Base-by-base conservation (phyloP, 2,329 filamentous ascomycete genomes). In the Diaporthe citri region DNA sequence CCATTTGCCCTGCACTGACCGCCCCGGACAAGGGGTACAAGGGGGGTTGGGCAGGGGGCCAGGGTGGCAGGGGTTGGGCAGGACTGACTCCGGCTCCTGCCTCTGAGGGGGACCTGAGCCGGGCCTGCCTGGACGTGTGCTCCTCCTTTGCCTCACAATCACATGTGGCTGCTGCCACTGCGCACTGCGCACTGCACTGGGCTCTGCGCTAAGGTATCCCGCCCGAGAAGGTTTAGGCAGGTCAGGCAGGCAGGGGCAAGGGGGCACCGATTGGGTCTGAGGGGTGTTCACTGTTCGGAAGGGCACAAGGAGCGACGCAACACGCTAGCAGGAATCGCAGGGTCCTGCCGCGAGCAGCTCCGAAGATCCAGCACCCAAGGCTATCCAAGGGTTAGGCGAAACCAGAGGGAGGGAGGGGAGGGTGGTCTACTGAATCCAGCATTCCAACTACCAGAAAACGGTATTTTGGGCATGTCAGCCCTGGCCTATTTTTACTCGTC, bases 1-100 rank as follows among this genome's bases (percentile, higher is more conserved):
- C 62, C 46, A 67, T 67, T 67, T 52, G 46, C 48, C 48, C 64
- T 69, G 64, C 64, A 69, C 64, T 69, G 64, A 69, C 64, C 64
- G 64, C 64, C 64, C 64, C 64, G 7, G 34, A 20, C 64, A 69
- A 52, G 64, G 64, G 64, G 28, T 52, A 52, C 64, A 36, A 25
- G 64, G 43, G 62, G 6, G 12, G 60, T 48, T 15, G 64, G 64
- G 62, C 43, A 51, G 28, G 28, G 43, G 41, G 55, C 17, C 15
- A 34, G 55, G 25, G 52, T 5, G 52, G 4, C n/a, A 10, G 56
- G 57, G 57, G 36, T 41, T 10, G 52, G 28, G 12, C 41, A 34
- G 60, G 25, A 66, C 60, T 48, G 60, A 66, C 60, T 66, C 41
- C 31, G 60, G 60, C 59, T 64, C 41, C 41, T 59, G 31, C 31